Evolutionary conservation across 179 eudicot species (phyloP).

Genomic region (Silene coronaria): DNA sequence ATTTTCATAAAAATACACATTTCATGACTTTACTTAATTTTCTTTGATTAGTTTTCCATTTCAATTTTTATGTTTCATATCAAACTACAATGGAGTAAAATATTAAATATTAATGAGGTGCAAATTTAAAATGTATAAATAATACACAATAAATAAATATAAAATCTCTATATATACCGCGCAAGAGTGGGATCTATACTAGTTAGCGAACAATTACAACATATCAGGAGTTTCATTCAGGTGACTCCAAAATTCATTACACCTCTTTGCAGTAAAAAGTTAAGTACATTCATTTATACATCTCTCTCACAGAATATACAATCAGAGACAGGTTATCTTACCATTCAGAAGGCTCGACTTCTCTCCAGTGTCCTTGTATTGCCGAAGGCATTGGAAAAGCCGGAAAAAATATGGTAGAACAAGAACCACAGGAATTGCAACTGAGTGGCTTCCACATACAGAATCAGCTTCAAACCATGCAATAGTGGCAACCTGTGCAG

Average conservation of each 20-base stretch:
- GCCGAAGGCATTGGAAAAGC: slow-evolving; percentile 89
- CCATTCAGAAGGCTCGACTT: slow-evolving; percentile 79
- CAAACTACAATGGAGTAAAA: too few species aligned
- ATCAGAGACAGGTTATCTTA: slow-evolving; percentile 25
- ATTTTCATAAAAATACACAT: too few species aligned
- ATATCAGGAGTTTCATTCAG: background rate
- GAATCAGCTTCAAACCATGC: slow-evolving; percentile 99
- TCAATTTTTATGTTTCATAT: too few species aligned
- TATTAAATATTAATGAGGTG: too few species aligned
- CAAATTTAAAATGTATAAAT: too few species aligned
- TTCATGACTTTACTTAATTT: too few species aligned
- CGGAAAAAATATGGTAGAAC: slow-evolving; percentile 93
- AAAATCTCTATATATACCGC: too few species aligned
- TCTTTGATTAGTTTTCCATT: too few species aligned
- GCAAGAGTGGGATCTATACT: too few species aligned
- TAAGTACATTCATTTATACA: background rate
- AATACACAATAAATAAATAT: too few species aligned
- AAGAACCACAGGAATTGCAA: slow-evolving; percentile 84
- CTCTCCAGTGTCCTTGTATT: slow-evolving; percentile 87
- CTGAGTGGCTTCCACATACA: slow-evolving; percentile 93
- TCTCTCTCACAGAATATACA: background rate
- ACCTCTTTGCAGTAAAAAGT: background rate
- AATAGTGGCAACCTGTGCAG: slow-evolving; percentile 81
- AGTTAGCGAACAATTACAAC: background rate
- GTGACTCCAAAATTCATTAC: background rate